These are phyloP conservation scores for Pythium plurisporium DNA, from an alignment of 352 stramenopile species.

Conservation along the genomic window DNA sequence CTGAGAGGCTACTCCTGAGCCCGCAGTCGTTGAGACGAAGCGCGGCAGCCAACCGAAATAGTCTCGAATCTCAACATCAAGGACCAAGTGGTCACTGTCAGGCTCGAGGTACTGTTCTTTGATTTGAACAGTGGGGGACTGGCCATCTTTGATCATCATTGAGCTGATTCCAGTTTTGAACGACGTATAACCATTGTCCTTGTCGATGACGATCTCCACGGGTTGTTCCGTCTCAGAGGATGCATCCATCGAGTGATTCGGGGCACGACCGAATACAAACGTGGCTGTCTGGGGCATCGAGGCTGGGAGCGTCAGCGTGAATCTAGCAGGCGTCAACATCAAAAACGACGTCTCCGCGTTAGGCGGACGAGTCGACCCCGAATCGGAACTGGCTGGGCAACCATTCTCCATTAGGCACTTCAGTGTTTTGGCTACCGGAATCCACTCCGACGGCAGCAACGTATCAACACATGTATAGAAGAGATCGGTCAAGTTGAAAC, in stretches of 20 bases:
- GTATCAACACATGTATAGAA: conserved; percentile 13
- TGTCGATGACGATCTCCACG: background rate
- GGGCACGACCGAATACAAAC: background rate
- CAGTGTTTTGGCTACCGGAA: conserved; percentile 4
- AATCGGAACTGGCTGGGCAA: background rate
- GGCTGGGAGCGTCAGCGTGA: background rate
- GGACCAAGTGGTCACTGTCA: background rate
- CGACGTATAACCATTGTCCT: background rate
- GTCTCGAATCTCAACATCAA: conserved; percentile 7
- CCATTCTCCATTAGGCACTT: conserved; percentile 4
- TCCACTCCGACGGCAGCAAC: background rate
- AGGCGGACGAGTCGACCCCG: background rate
- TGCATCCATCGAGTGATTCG: background rate
- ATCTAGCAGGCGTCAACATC: background rate
- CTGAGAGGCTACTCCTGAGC: no score
- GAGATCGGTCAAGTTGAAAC: conserved; percentile 3
- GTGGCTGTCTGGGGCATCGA: background rate
- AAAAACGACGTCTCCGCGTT: conserved; percentile 2
- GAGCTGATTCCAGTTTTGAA: background rate
- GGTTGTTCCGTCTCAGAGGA: background rate
- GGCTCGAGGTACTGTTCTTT: background rate
- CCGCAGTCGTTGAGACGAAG: background rate
- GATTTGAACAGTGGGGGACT: conserved; percentile 4
- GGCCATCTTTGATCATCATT: background rate
- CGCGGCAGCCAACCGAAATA: conserved; percentile 16